A percentile compares a stretch with the other conserved stretches of the same genome.
These are phyloP conservation scores for Samsoniella hepiali DNA, from an alignment of 2,329 filamentous ascomycete species.

Conservation along the genomic window DNA sequence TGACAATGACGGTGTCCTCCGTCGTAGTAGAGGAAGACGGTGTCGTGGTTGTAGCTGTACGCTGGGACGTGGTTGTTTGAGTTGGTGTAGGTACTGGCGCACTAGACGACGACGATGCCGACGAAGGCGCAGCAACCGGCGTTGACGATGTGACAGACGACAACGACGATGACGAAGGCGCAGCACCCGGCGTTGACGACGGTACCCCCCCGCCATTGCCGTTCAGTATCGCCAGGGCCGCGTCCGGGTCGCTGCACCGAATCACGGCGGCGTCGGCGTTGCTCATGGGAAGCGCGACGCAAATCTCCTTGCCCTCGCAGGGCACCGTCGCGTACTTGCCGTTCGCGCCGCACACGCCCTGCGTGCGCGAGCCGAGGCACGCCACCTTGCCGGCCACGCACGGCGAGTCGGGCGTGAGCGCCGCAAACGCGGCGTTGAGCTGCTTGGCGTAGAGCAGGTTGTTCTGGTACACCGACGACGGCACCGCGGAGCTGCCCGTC, in stretches of 20 bases:
- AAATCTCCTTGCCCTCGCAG: slow-evolving; percentile 38
- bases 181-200: neutral
- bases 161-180: neutral
- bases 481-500: slow-evolving; percentile 39
- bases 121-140: neutral
- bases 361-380: slow-evolving; percentile 6
- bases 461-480: slow-evolving; percentile 39
- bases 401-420: slow-evolving; percentile 42
- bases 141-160: neutral
- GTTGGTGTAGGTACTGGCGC: neutral
- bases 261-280: slow-evolving; percentile 46
- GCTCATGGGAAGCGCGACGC: slow-evolving; percentile 54
- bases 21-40: neutral
- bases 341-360: slow-evolving; percentile 35
- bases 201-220: neutral
- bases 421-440: slow-evolving; percentile 48
- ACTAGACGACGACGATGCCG: neutral
- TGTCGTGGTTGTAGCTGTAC: neutral
- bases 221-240: slow-evolving; percentile 44
- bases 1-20: neutral
- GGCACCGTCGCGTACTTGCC: slow-evolving; percentile 42
- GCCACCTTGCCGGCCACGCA: slow-evolving; percentile 41
- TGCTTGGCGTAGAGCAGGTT: slow-evolving; percentile 44
- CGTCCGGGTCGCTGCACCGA: slow-evolving; percentile 41
- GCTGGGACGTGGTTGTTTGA: neutral